These are phyloP conservation scores for Pichia sp. DNA, from an alignment of 1,139 yeast genomes.

Conservation along the genomic window DNA sequence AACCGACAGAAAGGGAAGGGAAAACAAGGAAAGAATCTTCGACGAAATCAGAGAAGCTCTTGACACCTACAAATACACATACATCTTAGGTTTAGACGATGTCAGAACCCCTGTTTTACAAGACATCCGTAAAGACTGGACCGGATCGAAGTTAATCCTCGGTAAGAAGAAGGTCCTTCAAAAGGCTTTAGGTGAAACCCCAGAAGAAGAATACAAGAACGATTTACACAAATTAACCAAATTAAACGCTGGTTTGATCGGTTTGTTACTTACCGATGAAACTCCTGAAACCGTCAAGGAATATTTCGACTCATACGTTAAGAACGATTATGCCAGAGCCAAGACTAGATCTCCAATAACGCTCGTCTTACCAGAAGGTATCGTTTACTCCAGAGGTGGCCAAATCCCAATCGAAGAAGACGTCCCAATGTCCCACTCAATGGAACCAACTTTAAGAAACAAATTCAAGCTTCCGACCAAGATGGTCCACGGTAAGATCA, in stretches of 20 bases:
- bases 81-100: conserved; percentile 86
- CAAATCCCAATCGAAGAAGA: conserved; percentile 88
- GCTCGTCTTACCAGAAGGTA: conserved; percentile 84
- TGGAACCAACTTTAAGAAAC: conserved; percentile 89
- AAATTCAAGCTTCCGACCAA: conserved; percentile 89
- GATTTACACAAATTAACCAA: conserved; percentile 70
- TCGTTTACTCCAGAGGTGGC: conserved; percentile 94
- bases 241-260: conserved; percentile 69
- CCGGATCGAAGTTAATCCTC: conserved; percentile 79
- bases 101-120: conserved; percentile 96
- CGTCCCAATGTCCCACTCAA: conserved; percentile 93
- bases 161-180: conserved; percentile 94
- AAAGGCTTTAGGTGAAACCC: conserved; percentile 84
- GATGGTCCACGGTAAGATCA: conserved; percentile 85
- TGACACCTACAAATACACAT: conserved; percentile 73
- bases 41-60: conserved; percentile 85
- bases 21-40: conserved; percentile 85
- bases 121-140: conserved; percentile 90
- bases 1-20: conserved; percentile 94
- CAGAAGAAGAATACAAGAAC: conserved; percentile 89
- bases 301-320: conserved; percentile 75
- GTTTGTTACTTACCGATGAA: conserved; percentile 87
- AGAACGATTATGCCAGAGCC: conserved; percentile 86
- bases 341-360: conserved; percentile 81
- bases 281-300: conserved; percentile 78